Conservation (phyloP, 805 yeast species). For the Lipomyces chichibuensis region DNA sequence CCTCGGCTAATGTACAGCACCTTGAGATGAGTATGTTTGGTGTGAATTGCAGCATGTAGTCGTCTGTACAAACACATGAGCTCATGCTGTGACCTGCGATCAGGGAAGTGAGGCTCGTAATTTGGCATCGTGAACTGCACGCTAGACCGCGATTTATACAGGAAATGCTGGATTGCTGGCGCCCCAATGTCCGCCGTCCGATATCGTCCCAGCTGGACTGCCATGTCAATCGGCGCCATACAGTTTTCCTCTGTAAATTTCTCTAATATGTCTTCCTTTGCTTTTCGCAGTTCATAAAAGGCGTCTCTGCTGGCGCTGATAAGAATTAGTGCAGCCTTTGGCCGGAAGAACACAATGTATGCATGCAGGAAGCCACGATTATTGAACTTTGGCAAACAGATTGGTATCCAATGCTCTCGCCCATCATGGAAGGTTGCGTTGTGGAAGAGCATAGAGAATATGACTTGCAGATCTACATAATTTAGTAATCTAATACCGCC, state of each 20-base stretch:
- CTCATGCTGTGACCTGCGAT: slow-evolving; percentile 37
- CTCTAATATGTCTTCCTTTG: slow-evolving; percentile 57
- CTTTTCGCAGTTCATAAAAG: slow-evolving; percentile 71
- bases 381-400: slow-evolving; percentile 90
- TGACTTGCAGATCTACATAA: slow-evolving; percentile 64
- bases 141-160: slow-evolving; percentile 69
- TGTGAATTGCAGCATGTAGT: slow-evolving; percentile 47
- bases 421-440: slow-evolving; percentile 55
- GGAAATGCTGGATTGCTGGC: slow-evolving; percentile 69
- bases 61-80: slow-evolving; percentile 42
- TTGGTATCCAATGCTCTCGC: slow-evolving; percentile 88
- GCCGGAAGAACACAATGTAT: slow-evolving; percentile 64
- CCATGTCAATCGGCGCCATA: slow-evolving; percentile 46
- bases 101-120: slow-evolving; percentile 46
- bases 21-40: slow-evolving; percentile 38
- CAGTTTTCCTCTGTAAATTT: slow-evolving; percentile 48
- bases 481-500: not conserved
- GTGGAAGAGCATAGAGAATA: slow-evolving; percentile 70
- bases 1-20: slow-evolving; percentile 39
- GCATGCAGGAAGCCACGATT: slow-evolving; percentile 84
- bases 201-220: slow-evolving; percentile 48
- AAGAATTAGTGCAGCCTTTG: slow-evolving; percentile 50
- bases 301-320: slow-evolving; percentile 74
- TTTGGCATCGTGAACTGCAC: slow-evolving; percentile 64
- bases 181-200: slow-evolving; percentile 59